Conservation (phyloP, 352 stramenopile genomes). For the Globisporangium cylindrosporum region DNA sequence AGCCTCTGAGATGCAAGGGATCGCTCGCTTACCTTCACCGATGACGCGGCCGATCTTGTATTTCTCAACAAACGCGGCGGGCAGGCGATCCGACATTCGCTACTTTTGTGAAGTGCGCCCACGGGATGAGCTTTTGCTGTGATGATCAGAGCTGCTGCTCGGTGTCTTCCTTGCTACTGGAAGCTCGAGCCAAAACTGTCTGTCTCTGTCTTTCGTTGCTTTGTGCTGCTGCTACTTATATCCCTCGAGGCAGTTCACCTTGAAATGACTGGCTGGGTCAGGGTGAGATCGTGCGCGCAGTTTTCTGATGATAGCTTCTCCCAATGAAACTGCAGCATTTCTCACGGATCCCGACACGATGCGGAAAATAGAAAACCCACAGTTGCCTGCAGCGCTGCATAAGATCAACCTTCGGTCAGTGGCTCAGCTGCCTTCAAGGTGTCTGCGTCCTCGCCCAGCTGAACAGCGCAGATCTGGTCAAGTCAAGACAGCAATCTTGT, state of each 20-base stretch:
- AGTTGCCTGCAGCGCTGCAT: not conserved
- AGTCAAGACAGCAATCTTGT: not conserved
- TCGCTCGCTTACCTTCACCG: conserved; percentile 42
- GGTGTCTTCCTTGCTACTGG: conserved; percentile 1
- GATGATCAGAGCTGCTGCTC: not conserved
- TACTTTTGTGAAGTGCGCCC: not conserved
- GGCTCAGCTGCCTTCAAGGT: not conserved
- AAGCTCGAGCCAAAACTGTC: not conserved
- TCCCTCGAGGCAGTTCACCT: not conserved
- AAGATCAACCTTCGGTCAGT: not conserved
- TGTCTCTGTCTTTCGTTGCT: not conserved
- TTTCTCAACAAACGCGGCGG: conserved; percentile 59
- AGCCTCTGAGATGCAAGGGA: not conserved
- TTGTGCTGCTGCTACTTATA: not conserved
- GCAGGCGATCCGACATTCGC: conserved; percentile 54
- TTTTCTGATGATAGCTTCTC: conserved; percentile 3
- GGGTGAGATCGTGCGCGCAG: not conserved
- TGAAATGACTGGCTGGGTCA: not conserved
- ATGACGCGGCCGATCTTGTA: conserved; percentile 79
- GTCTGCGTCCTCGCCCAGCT: not conserved
- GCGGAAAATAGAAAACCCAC: not conserved
- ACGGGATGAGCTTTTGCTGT: not conserved
- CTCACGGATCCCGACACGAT: not conserved
- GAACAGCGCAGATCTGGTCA: not conserved
- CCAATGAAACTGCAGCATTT: conserved; percentile 6